Percentiles rank a stretch among this genome's conserved stretches.
phyloP scores from a whole-genome alignment of 2,329 filamentous ascomycete species.

The Drechslerella coelobrocha region DNA sequence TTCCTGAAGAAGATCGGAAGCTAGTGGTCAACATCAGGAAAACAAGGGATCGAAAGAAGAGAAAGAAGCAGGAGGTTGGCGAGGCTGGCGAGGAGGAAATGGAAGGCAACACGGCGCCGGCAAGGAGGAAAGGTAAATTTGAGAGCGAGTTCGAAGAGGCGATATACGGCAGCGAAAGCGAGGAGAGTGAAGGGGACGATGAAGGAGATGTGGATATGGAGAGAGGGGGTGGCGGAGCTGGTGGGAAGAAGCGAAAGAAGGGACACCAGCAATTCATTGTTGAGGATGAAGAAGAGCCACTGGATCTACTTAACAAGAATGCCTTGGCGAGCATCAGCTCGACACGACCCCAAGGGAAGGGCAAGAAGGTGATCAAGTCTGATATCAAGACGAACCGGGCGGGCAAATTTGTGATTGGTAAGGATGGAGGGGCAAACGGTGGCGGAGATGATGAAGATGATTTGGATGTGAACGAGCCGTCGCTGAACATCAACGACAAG shows the following conservation, averaged over 20 bases:
- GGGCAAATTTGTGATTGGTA: slow-evolving; percentile 79
- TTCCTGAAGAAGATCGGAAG: slow-evolving; percentile 86
- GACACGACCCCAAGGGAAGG: slow-evolving; percentile 76
- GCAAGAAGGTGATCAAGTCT: slow-evolving; percentile 61
- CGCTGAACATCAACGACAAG: slow-evolving; percentile 67
- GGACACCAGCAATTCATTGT: slow-evolving; percentile 81
- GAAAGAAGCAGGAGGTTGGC: slow-evolving; percentile 76
- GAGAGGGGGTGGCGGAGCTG: slow-evolving; percentile 62
- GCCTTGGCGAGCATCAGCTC: slow-evolving; percentile 92
- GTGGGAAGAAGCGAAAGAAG: slow-evolving; percentile 60
- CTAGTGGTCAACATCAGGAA: slow-evolving; percentile 94
- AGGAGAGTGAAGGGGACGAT: slow-evolving; percentile 63
- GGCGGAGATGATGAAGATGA: slow-evolving; percentile 56
- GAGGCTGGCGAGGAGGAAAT: slow-evolving; percentile 66
- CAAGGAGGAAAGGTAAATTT: slow-evolving; percentile 69
- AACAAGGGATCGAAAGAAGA: slow-evolving; percentile 87
- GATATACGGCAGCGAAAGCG: slow-evolving; percentile 74
- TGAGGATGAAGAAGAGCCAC: slow-evolving; percentile 90
- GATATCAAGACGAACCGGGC: slow-evolving; percentile 76
- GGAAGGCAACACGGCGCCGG: slow-evolving; percentile 61
- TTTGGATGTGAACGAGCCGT: slow-evolving; percentile 65
- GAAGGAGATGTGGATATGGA: slow-evolving; percentile 70
- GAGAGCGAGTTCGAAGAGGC: slow-evolving; percentile 95
- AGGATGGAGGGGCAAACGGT: slow-evolving; percentile 62
- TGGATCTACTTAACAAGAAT: slow-evolving; percentile 88